Base-by-base conservation (phyloP, 805 yeast genomes). In the Schwanniomyces polymorphus region DNA sequence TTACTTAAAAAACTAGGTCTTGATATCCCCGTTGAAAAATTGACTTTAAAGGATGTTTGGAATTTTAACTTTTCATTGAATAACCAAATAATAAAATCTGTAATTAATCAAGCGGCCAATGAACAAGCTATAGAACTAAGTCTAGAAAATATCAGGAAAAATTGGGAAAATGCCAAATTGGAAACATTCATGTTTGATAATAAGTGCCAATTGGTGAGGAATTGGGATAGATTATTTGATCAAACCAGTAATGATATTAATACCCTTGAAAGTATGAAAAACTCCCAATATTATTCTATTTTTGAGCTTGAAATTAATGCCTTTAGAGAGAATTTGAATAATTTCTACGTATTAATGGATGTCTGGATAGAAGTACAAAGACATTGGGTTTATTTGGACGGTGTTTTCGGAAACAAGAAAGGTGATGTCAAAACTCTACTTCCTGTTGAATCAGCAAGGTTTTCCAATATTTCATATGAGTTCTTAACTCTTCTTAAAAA, bases 381-480 rank as follows among this genome's bases (percentile, higher is more conserved):
- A n/a, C 88, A 85, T 56, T 91, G 96, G 96, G 80, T 88, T 1
- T 90, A 92, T 60, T 70, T 91, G 18, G 85, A 82, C 52, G 97
- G 96, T 2, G 81, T 90, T 0, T 86, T 92, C 57, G 84, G 80
- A 4, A 68, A 74, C 0, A 47, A 53, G 16, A 79, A 77, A 38
- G 71, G 72, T 2, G 90, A 85, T 33, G 77, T 91, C 16, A 72
- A 75, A 47, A 71, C 67, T n/a, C 63, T 88, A 1, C 68, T 91
- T 9, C 94, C 95, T 0, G 58, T 79, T 3, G 97, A 91, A 55
- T 72, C 85, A 0, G 60, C 85, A 0, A 69, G 95, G 38, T 91
- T 88, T 59, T 74, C 73, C 18, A 81, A 78, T 42, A 66, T 86
- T 7, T 78, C 89, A 0, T 65, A 79, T 12, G 96, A 89, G 50